phyloP scores from a whole-genome alignment of 2,329 filamentous ascomycete species.

The Huntiella abstrusa region DNA sequence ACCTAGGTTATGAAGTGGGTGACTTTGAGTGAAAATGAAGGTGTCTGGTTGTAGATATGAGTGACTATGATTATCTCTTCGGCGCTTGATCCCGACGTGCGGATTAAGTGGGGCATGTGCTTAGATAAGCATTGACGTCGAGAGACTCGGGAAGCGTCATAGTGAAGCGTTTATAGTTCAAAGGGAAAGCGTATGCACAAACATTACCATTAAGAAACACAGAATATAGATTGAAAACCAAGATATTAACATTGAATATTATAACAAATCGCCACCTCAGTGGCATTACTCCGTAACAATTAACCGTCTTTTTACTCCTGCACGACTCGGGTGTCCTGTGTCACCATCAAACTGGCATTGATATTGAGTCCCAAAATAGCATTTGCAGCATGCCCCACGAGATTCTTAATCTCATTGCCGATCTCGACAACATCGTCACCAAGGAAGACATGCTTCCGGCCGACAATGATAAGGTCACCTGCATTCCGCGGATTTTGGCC shows the following conservation, averaged over 20 bases:
- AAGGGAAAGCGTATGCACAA: not conserved
- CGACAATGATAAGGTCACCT: conserved; percentile 8
- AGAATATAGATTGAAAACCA: not conserved
- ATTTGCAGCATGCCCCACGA: conserved; percentile 4
- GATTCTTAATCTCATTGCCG: conserved; percentile 9
- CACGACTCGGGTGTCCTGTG: conserved; percentile 3
- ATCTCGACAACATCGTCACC: conserved; percentile 5
- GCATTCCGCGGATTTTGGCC: conserved; percentile 10
- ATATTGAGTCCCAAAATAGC: conserved; percentile 1
- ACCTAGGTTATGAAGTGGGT: too few species aligned
- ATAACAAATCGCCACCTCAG: not conserved
- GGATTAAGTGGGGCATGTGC: not conserved
- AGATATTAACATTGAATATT: not conserved
- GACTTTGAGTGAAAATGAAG: not conserved
- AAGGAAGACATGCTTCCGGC: conserved; percentile 4
- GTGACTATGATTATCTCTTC: not conserved
- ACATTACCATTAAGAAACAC: not conserved
- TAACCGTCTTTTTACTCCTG: not conserved
- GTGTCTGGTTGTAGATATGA: not conserved
- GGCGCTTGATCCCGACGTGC: not conserved
- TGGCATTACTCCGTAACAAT: not conserved
- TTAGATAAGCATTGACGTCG: not conserved
- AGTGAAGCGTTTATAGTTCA: not conserved
- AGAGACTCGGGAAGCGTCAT: too few species aligned
- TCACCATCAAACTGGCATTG: conserved; percentile 8